Percentiles rank a stretch among this genome's conserved stretches.
phyloP scores from a whole-genome alignment of 2,329 filamentous ascomycete species.

The Diplodia scrobiculata region DNA sequence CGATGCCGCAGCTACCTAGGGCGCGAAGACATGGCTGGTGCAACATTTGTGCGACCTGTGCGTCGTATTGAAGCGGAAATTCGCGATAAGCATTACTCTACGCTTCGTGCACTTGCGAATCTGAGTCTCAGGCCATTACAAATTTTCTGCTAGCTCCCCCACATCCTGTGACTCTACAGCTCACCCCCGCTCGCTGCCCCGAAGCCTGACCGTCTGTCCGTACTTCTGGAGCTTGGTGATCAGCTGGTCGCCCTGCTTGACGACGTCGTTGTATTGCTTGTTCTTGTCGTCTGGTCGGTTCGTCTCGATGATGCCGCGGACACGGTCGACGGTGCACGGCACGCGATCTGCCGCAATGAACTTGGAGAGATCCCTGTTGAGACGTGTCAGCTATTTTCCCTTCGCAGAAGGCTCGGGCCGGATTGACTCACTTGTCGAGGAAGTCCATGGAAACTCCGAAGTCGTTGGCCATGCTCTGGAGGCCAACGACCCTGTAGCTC shows the following conservation, averaged over 20 bases:
- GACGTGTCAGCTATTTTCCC: conserved; percentile 25
- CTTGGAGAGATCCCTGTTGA: conserved; percentile 81
- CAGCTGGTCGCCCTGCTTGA: conserved; percentile 94
- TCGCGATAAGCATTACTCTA: conserved; percentile 26
- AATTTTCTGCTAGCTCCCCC: conserved; percentile 12
- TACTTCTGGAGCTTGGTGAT: conserved; percentile 99
- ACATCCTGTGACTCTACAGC: not conserved
- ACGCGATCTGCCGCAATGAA: conserved; percentile 96
- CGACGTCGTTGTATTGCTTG: conserved; percentile 98
- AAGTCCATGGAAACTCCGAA: conserved; percentile 98
- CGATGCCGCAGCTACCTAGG: conserved; percentile 20
- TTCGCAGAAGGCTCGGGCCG: not conserved
- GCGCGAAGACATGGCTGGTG: not conserved
- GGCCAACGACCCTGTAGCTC: conserved; percentile 94
- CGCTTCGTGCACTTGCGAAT: not conserved
- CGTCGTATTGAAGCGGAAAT: conserved; percentile 9
- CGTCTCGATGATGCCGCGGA: conserved; percentile 95
- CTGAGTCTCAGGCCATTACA: not conserved
- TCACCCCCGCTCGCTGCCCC: conserved; percentile 88
- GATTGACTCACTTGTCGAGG: conserved; percentile 74
- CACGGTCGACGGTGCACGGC: conserved; percentile 94
- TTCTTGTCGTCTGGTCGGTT: conserved; percentile 99
- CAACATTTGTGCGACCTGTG: conserved; percentile 14
- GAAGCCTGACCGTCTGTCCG: conserved; percentile 88
- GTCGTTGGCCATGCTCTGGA: conserved; percentile 94